A percentile compares a stretch with the other conserved stretches of the same genome.
These are phyloP conservation scores for Pseudocercospora fuligena DNA, from an alignment of 2,329 filamentous ascomycete species.

Conservation along the genomic window DNA sequence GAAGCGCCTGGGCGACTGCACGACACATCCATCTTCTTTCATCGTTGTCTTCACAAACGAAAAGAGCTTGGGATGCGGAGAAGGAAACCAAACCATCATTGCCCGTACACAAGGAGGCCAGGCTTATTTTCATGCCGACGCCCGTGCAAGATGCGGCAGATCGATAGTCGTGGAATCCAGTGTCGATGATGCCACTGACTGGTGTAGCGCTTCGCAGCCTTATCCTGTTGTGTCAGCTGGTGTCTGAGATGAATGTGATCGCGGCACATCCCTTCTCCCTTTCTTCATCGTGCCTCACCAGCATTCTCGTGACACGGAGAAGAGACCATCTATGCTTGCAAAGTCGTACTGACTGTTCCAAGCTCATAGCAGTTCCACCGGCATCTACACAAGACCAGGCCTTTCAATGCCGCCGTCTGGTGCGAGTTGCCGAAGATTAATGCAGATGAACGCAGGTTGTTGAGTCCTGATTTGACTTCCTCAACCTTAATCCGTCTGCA, in stretches of 20 bases:
- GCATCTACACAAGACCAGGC: background rate
- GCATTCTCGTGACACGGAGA: background rate
- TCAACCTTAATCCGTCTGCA: background rate
- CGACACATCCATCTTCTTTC: background rate
- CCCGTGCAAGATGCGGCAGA: background rate
- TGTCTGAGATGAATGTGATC: background rate
- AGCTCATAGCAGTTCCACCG: background rate
- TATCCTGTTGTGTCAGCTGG: constrained; percentile 2
- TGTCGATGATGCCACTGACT: background rate
- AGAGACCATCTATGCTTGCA: background rate
- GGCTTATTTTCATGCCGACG: background rate
- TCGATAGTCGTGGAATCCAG: background rate
- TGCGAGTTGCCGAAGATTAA: background rate
- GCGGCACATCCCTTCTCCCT: background rate
- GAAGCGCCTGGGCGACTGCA: background rate
- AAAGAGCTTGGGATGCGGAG: background rate
- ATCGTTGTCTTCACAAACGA: background rate
- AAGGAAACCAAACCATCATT: background rate
- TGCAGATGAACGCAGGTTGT: background rate
- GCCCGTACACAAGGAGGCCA: background rate
- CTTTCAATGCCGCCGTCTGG: background rate
- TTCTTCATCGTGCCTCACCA: background rate
- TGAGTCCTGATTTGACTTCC: background rate
- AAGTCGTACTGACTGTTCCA: background rate
- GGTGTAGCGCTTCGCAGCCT: constrained; percentile 5